Conservation (phyloP, 345 rosid genomes). For the Clarkia xantiana region DNA sequence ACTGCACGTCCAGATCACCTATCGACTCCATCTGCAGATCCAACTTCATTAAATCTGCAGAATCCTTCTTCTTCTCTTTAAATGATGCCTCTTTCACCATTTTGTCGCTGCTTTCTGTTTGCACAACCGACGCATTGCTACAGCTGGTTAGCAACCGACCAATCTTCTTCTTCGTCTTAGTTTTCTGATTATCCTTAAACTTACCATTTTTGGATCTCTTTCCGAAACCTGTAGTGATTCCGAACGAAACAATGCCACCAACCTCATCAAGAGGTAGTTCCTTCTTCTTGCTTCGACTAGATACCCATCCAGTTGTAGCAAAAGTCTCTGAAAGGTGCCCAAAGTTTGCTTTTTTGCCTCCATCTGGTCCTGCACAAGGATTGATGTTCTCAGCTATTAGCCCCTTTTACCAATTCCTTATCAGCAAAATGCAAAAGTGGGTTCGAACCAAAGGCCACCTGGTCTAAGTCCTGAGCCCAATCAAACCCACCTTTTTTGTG, state of each 20-base stretch:
- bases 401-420: too few species aligned
- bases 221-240: constrained; percentile 15
- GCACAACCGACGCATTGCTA: constrained; percentile 16
- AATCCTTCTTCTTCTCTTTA: constrained; percentile 17
- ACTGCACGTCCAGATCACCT: constrained; percentile 25
- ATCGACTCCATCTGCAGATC: constrained; percentile 21
- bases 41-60: constrained; percentile 10
- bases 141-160: constrained; percentile 28
- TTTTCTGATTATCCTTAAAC: constrained; percentile 40
- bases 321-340: constrained; percentile 16
- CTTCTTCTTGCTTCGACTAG: constrained; percentile 39
- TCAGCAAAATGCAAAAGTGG: not conserved
- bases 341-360: not conserved
- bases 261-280: constrained; percentile 39
- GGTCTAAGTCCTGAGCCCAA: too few species aligned
- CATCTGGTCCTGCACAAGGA: not conserved
- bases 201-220: too few species aligned
- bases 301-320: constrained; percentile 23
- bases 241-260: constrained; percentile 23
- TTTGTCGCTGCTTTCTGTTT: constrained; percentile 14
- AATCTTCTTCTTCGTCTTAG: constrained; percentile 39
- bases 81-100: constrained; percentile 10
- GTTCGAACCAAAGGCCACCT: too few species aligned
- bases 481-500: too few species aligned
- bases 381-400: constrained; percentile 2